Evolutionary conservation across 805 yeast genomes (phyloP).

Genomic region (Torulaspora delbrueckii): DNA sequence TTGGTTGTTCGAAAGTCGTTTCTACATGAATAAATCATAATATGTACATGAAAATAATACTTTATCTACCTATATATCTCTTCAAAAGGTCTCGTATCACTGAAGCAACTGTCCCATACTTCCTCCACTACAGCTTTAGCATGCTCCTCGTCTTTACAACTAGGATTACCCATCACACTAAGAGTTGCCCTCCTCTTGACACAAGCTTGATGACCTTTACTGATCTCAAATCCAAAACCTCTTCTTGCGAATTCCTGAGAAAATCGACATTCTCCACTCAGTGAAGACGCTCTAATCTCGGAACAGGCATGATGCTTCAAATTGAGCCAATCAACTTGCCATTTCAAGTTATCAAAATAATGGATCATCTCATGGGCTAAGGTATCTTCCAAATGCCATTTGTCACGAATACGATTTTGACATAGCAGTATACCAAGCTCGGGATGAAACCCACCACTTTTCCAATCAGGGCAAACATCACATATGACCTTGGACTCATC

Average conservation of each 20-base stretch:
- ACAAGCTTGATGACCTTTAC: constrained; percentile 85
- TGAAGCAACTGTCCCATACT: constrained; percentile 90
- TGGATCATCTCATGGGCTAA: constrained; percentile 90
- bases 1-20: background rate
- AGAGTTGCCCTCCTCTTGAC: constrained; percentile 82
- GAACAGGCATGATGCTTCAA: constrained; percentile 94
- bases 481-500: constrained; percentile 50
- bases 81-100: constrained; percentile 94
- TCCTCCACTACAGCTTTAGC: constrained; percentile 78
- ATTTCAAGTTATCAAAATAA: constrained; percentile 85
- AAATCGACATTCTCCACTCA: constrained; percentile 93
- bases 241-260: constrained; percentile 66
- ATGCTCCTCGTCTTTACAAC: constrained; percentile 62
- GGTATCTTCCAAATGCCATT: constrained; percentile 84
- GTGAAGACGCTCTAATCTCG: constrained; percentile 86
- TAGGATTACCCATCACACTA: constrained; percentile 82
- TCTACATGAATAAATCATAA: background rate
- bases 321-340: constrained; percentile 80
- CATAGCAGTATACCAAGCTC: constrained; percentile 81
- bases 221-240: constrained; percentile 44
- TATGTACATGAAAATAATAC: constrained; percentile 1
- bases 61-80: constrained; percentile 62
- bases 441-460: constrained; percentile 92
- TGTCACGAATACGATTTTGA: constrained; percentile 69
- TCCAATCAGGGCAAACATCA: constrained; percentile 74